Percentiles rank a stretch among this genome's conserved stretches.
Evolutionary conservation across 768 basidiomycete species (phyloP).

Genomic region (Inosperma sp.): DNA sequence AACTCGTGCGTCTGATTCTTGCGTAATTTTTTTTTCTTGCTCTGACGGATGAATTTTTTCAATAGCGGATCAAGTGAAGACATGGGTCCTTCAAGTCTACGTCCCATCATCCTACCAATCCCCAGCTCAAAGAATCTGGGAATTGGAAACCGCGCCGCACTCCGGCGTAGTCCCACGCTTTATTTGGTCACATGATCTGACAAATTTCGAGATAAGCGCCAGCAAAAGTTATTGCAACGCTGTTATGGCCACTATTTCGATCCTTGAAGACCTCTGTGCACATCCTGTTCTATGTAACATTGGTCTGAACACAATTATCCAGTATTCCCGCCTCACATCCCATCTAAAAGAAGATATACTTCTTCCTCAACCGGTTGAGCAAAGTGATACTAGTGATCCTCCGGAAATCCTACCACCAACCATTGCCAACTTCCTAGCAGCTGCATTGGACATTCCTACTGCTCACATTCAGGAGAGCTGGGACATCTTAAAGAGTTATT

Average conservation of each 20-base stretch:
- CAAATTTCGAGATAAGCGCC: not conserved
- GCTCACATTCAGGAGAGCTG: conserved; percentile 9
- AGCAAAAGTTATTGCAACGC: not conserved
- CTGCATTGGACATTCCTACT: not conserved
- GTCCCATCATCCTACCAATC: too few species aligned
- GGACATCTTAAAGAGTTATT: conserved; percentile 9
- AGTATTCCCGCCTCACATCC: not conserved
- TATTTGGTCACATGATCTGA: not conserved
- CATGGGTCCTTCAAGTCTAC: too few species aligned
- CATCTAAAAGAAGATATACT: conserved; percentile 11
- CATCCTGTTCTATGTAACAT: not conserved
- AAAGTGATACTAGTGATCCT: conserved; percentile 2
- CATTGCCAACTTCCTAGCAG: conserved; percentile 5
- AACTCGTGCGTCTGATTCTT: too few species aligned
- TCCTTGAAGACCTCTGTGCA: not conserved
- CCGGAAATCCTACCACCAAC: conserved; percentile 9
- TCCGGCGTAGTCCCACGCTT: not conserved
- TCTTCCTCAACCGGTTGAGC: conserved; percentile 10
- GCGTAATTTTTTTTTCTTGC: too few species aligned
- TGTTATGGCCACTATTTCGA: not conserved
- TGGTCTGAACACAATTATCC: not conserved
- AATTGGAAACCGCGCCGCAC: not conserved
- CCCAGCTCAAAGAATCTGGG: not conserved
- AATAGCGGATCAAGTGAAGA: too few species aligned
- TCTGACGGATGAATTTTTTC: too few species aligned